A percentile compares a stretch with the other conserved stretches of the same genome.
Evolutionary conservation across 345 rosid species (phyloP).

Genomic region (Combretum micranthum): DNA sequence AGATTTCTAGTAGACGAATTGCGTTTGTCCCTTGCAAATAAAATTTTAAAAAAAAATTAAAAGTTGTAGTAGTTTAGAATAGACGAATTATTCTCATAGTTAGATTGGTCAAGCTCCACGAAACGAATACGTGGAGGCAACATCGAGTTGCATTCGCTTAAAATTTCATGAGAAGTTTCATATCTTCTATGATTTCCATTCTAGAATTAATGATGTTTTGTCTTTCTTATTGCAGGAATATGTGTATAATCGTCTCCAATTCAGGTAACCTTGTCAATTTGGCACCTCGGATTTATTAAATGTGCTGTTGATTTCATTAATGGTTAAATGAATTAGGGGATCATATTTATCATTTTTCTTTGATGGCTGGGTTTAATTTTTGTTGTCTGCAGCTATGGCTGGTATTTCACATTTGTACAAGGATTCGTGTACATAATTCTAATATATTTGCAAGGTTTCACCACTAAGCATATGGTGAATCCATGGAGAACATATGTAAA

Average conservation of each 20-base stretch:
- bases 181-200: not conserved
- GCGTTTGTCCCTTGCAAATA: no score
- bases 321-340: no score
- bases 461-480: slow-evolving; percentile 81
- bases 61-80: no score
- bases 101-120: no score
- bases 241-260: slow-evolving; percentile 84
- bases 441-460: slow-evolving; percentile 90
- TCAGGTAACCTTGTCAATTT: slow-evolving; percentile 40
- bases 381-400: slow-evolving; percentile 73
- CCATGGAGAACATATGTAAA: slow-evolving; percentile 94
- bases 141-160: no score
- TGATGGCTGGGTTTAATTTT: not conserved
- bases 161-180: not conserved
- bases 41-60: no score
- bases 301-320: no score
- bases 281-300: no score
- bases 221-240: slow-evolving; percentile 55
- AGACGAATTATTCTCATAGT: no score
- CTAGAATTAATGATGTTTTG: not conserved
- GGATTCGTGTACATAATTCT: slow-evolving; percentile 88
- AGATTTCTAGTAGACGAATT: no score
- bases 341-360: not conserved
- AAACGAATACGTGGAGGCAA: no score
- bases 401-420: slow-evolving; percentile 98